Percentiles rank a stretch among this genome's conserved stretches.
phyloP scores from a whole-genome alignment of 805 yeast species.

The Lachancea lanzarotensis region DNA sequence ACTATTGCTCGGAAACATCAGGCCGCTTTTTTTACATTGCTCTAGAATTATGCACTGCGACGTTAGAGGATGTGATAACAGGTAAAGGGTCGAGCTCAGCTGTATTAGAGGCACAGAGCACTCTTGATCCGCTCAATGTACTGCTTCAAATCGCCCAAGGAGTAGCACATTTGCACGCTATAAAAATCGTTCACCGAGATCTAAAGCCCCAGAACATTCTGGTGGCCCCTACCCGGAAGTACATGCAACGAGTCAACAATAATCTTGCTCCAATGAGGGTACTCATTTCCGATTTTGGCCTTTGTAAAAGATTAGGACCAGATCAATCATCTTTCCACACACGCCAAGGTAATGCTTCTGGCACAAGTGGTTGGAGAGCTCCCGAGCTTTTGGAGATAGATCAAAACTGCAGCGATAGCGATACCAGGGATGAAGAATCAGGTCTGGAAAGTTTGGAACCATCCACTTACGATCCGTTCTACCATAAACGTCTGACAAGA shows the following conservation, averaged over 20 bases:
- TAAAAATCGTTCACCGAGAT: conserved; percentile 92
- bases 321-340: conserved; percentile 93
- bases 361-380: conserved; percentile 98
- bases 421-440: conserved; percentile 12
- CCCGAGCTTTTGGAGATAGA: conserved; percentile 61
- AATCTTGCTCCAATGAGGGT: conserved; percentile 39
- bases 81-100: conserved; percentile 34
- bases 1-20: conserved; percentile 86
- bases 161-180: conserved; percentile 73
- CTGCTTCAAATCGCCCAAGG: conserved; percentile 79
- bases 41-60: conserved; percentile 80
- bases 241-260: conserved; percentile 16
- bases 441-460: conserved; percentile 27
- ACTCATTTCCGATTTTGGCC: conserved; percentile 90
- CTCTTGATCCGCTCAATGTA: conserved; percentile 46
- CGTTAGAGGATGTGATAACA: conserved; percentile 79
- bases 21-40: conserved; percentile 90
- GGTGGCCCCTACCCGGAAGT: conserved; percentile 62
- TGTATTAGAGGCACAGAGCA: conserved; percentile 34
- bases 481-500: conserved; percentile 63
- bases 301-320: conserved; percentile 83
- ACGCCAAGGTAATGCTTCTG: conserved; percentile 81
- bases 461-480: conserved; percentile 34
- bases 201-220: conserved; percentile 90
- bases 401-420: conserved; percentile 11